A percentile compares a stretch with the other conserved stretches of the same genome.
Evolutionary conservation across 1,139 yeast genomes (phyloP).

Genomic region (Yamadazyma sp.): DNA sequence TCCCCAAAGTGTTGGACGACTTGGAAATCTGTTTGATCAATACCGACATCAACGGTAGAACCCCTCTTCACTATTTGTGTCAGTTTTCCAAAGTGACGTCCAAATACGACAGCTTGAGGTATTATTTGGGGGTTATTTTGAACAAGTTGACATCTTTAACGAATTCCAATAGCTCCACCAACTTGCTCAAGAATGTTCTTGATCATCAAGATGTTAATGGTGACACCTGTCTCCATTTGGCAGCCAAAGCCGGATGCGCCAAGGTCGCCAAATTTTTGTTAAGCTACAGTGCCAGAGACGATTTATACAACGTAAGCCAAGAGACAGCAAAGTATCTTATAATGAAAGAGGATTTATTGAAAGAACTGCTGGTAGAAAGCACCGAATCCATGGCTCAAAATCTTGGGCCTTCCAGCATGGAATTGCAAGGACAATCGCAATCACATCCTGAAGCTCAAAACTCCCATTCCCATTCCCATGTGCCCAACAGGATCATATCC

Average conservation of each 20-base stretch:
- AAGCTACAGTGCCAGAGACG: conserved; percentile 50
- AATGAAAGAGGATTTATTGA: conserved; percentile 21
- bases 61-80: conserved; percentile 72
- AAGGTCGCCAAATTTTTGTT: conserved; percentile 41
- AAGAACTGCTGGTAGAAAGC: background rate
- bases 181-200: conserved; percentile 58
- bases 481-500: conserved; percentile 20
- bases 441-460: no score
- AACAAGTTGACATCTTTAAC: conserved; percentile 39
- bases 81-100: conserved; percentile 57
- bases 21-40: conserved; percentile 69
- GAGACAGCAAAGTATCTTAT: conserved; percentile 39
- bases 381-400: background rate
- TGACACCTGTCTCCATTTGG: conserved; percentile 67
- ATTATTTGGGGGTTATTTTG: conserved; percentile 39
- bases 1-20: conserved; percentile 67
- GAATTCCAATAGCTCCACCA: conserved; percentile 28
- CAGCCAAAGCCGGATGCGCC: conserved; percentile 45
- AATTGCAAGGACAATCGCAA: background rate
- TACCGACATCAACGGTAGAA: conserved; percentile 70
- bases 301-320: conserved; percentile 39
- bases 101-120: conserved; percentile 44
- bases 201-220: conserved; percentile 72
- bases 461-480: background rate
- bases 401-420: background rate